These are phyloP conservation scores for Grosmannia serpens DNA, from an alignment of 2,329 filamentous ascomycete species.

Conservation along the genomic window DNA sequence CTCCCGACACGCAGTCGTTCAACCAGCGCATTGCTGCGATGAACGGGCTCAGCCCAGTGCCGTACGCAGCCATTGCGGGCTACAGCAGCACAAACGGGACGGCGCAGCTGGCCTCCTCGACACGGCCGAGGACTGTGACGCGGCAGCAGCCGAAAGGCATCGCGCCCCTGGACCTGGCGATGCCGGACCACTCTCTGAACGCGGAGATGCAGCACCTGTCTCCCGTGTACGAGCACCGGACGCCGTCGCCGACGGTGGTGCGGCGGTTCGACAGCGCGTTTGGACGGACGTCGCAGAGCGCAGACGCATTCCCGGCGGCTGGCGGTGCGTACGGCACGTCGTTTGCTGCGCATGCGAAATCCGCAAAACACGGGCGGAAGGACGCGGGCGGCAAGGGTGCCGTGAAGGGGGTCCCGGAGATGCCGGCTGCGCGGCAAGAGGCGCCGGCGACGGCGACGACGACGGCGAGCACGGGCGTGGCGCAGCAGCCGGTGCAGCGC, in stretches of 20 bases:
- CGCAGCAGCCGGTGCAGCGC: slow-evolving; percentile 9
- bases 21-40: slow-evolving; percentile 20
- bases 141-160: slow-evolving; percentile 38
- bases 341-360: background rate
- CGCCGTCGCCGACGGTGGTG: slow-evolving; percentile 53
- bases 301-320: background rate
- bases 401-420: slow-evolving; percentile 6
- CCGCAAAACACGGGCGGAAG: background rate
- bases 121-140: slow-evolving; percentile 24
- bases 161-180: slow-evolving; percentile 44
- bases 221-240: slow-evolving; percentile 62
- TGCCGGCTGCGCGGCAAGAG: slow-evolving; percentile 19
- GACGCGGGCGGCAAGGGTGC: slow-evolving; percentile 6
- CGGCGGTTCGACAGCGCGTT: slow-evolving; percentile 30
- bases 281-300: background rate
- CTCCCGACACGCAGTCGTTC: slow-evolving; percentile 15
- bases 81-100: slow-evolving; percentile 16
- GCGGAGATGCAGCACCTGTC: slow-evolving; percentile 47
- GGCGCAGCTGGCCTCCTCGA: slow-evolving; percentile 20
- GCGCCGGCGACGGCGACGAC: slow-evolving; percentile 9
- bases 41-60: slow-evolving; percentile 13
- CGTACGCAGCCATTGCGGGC: slow-evolving; percentile 17
- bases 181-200: slow-evolving; percentile 29
- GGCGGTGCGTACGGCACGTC: background rate
- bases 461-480: background rate